Percentiles rank a stretch among this genome's conserved stretches.
phyloP scores from a whole-genome alignment of 345 rosid genomes.

The Hibiscus syriacus region DNA sequence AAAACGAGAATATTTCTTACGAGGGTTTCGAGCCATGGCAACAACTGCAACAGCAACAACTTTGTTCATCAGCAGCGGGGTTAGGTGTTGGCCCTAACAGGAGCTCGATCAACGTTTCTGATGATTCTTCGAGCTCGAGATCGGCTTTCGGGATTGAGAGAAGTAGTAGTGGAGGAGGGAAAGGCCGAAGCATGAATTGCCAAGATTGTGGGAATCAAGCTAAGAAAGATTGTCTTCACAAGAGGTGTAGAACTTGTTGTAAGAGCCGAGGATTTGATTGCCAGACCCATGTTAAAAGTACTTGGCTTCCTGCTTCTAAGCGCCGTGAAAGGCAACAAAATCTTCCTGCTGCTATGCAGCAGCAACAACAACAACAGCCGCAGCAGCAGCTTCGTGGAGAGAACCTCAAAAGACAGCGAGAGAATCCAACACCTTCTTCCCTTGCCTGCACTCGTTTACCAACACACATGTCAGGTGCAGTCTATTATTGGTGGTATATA shows the following conservation, averaged over 20 bases:
- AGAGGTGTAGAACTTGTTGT: conserved; percentile 80
- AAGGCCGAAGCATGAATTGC: conserved; percentile 43
- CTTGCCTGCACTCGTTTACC: conserved; percentile 10
- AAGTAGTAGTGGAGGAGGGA: conserved; percentile 20
- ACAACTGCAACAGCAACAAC: conserved; percentile 29
- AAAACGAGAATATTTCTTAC: conserved; percentile 35
- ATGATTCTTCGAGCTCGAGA: conserved; percentile 34
- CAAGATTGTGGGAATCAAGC: conserved; percentile 90
- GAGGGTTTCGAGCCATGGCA: conserved; percentile 49
- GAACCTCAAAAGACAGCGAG: conserved; percentile 35
- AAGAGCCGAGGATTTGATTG: conserved; percentile 78
- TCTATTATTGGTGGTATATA: background rate
- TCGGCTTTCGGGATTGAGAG: conserved; percentile 38
- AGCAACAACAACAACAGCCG: conserved; percentile 14
- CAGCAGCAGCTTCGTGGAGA: conserved; percentile 13
- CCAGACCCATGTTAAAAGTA: conserved; percentile 76
- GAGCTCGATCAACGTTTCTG: conserved; percentile 39
- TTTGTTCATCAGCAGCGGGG: conserved; percentile 44
- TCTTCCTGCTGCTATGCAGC: conserved; percentile 21
- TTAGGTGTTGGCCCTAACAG: conserved; percentile 42
- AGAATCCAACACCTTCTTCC: conserved; percentile 6
- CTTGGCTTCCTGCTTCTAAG: conserved; percentile 77
- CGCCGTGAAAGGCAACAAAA: conserved; percentile 65
- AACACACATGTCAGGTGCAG: background rate
- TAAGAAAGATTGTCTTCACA: conserved; percentile 74